Evolutionary conservation across 441 rosid species (phyloP).

Genomic region (Jatropha podagrica): DNA sequence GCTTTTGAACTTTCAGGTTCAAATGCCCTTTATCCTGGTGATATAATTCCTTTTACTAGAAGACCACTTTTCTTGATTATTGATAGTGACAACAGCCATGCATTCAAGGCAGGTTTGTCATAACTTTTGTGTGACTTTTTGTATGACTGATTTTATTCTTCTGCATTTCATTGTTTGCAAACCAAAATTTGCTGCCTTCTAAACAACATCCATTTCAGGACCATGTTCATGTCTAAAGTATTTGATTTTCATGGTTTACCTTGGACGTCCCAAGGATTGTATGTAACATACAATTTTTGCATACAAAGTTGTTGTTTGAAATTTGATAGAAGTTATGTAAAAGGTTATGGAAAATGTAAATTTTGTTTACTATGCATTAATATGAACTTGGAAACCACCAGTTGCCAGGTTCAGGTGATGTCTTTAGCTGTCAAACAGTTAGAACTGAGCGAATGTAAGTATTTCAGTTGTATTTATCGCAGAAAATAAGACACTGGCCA

Average conservation of each 20-base stretch:
- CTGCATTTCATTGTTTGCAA: background rate
- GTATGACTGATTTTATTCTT: conserved; percentile 3
- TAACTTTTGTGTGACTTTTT: conserved; percentile 44
- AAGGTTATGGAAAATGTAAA: background rate
- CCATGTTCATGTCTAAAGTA: background rate
- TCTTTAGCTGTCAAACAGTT: background rate
- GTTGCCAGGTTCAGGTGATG: background rate
- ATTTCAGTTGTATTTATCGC: background rate
- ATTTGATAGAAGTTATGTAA: background rate
- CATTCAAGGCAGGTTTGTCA: conserved; percentile 99
- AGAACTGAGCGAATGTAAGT: background rate
- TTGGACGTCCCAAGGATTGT: background rate
- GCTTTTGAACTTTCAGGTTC: conserved; percentile 46
- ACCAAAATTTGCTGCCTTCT: background rate
- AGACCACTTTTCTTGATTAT: conserved; percentile 87
- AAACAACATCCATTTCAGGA: background rate
- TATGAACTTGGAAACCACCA: conserved; percentile 3
- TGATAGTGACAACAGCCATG: conserved; percentile 93
- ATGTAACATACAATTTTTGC: background rate
- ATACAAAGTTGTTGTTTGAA: background rate
- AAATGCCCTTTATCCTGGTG: conserved; percentile 80
- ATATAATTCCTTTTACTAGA: conserved; percentile 91
- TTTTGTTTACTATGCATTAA: background rate
- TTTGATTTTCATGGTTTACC: background rate
- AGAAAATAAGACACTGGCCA: too few relatives aligned